Percentiles rank a stretch among this genome's conserved stretches.
Evolutionary conservation across 441 rosid species (phyloP).

Genomic region (Mallotus repandus): DNA sequence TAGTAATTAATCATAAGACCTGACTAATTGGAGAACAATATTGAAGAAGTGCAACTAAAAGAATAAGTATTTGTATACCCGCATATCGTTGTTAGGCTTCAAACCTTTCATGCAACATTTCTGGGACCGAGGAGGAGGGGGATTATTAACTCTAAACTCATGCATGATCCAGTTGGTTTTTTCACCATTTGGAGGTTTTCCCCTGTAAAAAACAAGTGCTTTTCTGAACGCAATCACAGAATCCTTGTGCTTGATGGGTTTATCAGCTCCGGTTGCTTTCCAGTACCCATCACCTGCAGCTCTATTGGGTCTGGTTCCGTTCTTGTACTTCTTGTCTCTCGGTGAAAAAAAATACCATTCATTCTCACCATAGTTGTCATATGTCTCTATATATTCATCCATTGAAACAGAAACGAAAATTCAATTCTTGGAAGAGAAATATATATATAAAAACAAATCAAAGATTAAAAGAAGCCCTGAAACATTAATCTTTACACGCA

Average conservation of each 20-base stretch:
- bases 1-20: background rate
- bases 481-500: no score
- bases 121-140: conserved; percentile 2
- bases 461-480: no score
- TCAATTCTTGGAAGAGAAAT: no score
- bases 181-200: conserved; percentile 30
- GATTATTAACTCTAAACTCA: conserved; percentile 28
- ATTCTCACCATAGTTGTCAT: conserved; percentile 17
- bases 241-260: background rate
- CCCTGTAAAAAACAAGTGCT: conserved; percentile 31
- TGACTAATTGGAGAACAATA: background rate
- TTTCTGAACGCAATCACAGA: conserved; percentile 22
- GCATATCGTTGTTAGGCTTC: conserved; percentile 22
- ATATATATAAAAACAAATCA: no score
- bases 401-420: no score
- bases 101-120: no score
- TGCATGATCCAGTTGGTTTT: conserved; percentile 45
- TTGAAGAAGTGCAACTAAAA: background rate
- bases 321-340: conserved; percentile 37
- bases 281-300: conserved; percentile 35
- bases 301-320: conserved; percentile 38
- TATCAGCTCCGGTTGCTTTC: conserved; percentile 43
- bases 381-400: conserved; percentile 8
- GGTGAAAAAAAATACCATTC: conserved; percentile 46
- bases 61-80: conserved; percentile 20